phyloP scores from a whole-genome alignment of 495 filamentous ascomycete genomes.

The Aspergillus incahuasiensis region DNA sequence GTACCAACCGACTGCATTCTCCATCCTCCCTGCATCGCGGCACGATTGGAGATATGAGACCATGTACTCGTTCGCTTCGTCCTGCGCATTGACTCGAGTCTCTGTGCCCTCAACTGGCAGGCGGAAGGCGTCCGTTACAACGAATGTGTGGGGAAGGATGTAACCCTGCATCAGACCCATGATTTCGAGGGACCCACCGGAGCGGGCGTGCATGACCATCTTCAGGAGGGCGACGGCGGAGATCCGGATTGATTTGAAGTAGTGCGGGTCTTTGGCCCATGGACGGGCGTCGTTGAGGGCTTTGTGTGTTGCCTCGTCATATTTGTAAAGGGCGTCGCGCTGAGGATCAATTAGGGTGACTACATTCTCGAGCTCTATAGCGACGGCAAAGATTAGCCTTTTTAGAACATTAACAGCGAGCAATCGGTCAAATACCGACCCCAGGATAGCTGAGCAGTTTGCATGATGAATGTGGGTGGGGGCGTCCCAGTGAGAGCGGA shows the following conservation, averaged over 20 bases:
- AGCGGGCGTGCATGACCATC: conserved; percentile 98
- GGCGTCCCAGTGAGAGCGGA: not conserved
- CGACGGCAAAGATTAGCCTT: too few relatives aligned
- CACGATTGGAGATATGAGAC: conserved; percentile 72
- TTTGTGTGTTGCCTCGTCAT: conserved; percentile 63
- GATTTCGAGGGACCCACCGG: conserved; percentile 84
- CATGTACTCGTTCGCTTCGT: conserved; percentile 96
- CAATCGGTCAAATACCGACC: conserved; percentile 35
- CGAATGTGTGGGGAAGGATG: conserved; percentile 70
- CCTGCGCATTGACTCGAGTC: conserved; percentile 92
- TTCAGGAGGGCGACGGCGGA: conserved; percentile 92
- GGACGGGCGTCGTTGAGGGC: conserved; percentile 54
- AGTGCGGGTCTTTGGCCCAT: conserved; percentile 75
- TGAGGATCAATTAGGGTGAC: conserved; percentile 76
- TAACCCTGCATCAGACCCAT: conserved; percentile 99
- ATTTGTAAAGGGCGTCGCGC: conserved; percentile 87
- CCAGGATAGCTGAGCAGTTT: conserved; percentile 57
- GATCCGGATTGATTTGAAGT: conserved; percentile 93
- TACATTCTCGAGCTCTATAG: conserved; percentile 89
- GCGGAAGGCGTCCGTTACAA: conserved; percentile 91
- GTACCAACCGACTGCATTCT: conserved; percentile 98
- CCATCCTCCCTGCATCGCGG: conserved; percentile 68
- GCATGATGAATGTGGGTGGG: conserved; percentile 21
- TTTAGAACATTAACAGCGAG: not conserved
- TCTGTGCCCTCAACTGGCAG: conserved; percentile 97